Evolutionary conservation across 2,329 filamentous ascomycete genomes (phyloP), one percentile per base, ranked within the genome.

Genomic region (Pseudocercospora cruenta): DNA sequence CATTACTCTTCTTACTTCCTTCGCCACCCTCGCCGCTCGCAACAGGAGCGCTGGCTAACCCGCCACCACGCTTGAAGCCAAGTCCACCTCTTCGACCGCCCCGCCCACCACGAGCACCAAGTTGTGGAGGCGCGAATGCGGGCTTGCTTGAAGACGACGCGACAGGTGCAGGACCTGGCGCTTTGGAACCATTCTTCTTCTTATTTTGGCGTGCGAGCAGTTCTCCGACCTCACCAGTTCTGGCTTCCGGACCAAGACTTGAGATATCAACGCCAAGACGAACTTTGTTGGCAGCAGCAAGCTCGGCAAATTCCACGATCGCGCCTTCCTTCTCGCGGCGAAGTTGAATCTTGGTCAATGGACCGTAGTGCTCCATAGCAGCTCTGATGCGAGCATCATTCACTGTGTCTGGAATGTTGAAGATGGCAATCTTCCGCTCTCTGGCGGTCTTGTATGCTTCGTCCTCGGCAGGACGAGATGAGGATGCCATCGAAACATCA

Each of bases 321-420:
- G 94, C 95, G 12, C 93, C 94, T 65, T 90, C 89, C 68, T 96
- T 91, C 66, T 93, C 87, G 1, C 93, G 92, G 54, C 93, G 89
- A 10, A 97, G 84, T 12, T 91, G 84, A 3, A 98, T 84, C 77
- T 94, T 94, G 69, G 89, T 84, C 24, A 97, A 84, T 1, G 84
- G 79, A 0, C 93, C 93, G 53, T 89, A 85, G 1, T 88, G 85
- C 71, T 93, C 90, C 8, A 91, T 88, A 2, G 96, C 82, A 0
- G 88, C 85, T 53, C 87, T 87, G 62, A 99, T 87, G 31, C 94
- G 92, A 1, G 91, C 88, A 74, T 96, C 92, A 70, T 96, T 97
- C 73, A 98, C 88, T 0, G 94, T 98, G 75, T 98, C 95, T 0
- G 95, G 93, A 0, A 99, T 83, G 68, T 94, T 91, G 80, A 97